These are phyloP conservation scores for Backusella westeae DNA, from an alignment of 192 early-diverging fungal species.

Conservation along the genomic window DNA sequence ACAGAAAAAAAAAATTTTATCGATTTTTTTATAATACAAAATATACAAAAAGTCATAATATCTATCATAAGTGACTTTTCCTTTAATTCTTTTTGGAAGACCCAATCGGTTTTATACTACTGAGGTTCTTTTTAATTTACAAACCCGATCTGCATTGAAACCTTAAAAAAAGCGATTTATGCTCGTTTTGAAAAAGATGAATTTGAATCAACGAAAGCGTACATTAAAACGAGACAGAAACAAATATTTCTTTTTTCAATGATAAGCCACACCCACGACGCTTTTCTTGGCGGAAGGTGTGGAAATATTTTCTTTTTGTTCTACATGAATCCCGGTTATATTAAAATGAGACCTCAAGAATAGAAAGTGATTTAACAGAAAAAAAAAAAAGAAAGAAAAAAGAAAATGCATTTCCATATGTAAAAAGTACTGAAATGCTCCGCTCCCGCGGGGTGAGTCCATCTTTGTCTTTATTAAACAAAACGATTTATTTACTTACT, in stretches of 20 bases:
- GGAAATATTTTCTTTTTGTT: not conserved
- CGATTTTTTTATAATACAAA: not conserved
- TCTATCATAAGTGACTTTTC: not conserved
- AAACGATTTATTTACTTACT: not conserved
- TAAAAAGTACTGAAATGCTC: not conserved
- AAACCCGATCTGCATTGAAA: conserved; percentile 4
- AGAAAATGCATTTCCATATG: not conserved
- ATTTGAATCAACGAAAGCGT: not conserved
- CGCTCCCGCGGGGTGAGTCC: not conserved
- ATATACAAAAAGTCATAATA: not conserved
- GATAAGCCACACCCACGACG: not conserved
- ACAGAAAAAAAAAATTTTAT: not conserved
- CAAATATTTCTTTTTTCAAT: not conserved
- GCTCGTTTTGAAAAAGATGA: not conserved
- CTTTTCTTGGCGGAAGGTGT: not conserved
- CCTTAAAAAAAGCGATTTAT: not conserved
- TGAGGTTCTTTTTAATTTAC: not conserved
- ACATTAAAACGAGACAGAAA: not conserved
- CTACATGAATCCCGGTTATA: not conserved
- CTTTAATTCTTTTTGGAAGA: not conserved
- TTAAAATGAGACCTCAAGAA: not conserved
- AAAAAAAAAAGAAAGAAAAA: not conserved
- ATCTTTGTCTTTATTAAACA: not conserved
- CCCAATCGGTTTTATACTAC: conserved; percentile 4
- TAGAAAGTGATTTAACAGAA: not conserved